These are phyloP conservation scores for Nidularia sp. DNA, from an alignment of 768 basidiomycete species.

Conservation along the genomic window DNA sequence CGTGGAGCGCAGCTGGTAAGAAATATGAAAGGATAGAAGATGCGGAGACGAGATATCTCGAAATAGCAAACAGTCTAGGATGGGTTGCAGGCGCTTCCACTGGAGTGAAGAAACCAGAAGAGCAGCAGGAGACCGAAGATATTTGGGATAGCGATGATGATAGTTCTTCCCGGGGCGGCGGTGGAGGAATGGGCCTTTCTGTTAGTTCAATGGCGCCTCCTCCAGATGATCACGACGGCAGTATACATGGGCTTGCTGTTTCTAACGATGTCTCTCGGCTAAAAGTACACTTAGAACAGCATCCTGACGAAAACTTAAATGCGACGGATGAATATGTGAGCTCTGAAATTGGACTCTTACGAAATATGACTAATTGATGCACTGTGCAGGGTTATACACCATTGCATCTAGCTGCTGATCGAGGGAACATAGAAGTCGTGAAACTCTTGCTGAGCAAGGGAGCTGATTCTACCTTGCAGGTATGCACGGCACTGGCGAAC, in stretches of 20 bases:
- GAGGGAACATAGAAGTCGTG: conserved; percentile 62
- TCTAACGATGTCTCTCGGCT: conserved; percentile 47
- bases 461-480: conserved; percentile 64
- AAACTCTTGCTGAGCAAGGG: conserved; percentile 57
- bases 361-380: neutral
- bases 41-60: conserved; percentile 64
- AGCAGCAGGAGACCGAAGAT: conserved; percentile 21
- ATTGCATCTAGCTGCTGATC: conserved; percentile 82
- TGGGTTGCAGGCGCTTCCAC: conserved; percentile 42
- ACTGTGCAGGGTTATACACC: conserved; percentile 76
- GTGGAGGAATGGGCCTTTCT: conserved; percentile 50
- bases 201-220: conserved; percentile 59
- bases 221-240: conserved; percentile 27
- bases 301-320: conserved; percentile 49
- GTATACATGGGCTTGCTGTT: conserved; percentile 62
- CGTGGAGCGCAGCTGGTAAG: conserved; percentile 58
- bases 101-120: conserved; percentile 2
- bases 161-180: conserved; percentile 15
- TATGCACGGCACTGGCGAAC: conserved; percentile 18
- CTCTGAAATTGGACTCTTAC: neutral
- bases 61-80: conserved; percentile 63
- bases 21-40: conserved; percentile 38
- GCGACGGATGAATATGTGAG: conserved; percentile 71
- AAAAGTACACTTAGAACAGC: conserved; percentile 32
- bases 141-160: conserved; percentile 38